Percentiles rank a stretch among this genome's conserved stretches.
These are phyloP conservation scores for Odonthalia washingtoniensis DNA, from an alignment of 31 red algal species.

Conservation along the genomic window DNA sequence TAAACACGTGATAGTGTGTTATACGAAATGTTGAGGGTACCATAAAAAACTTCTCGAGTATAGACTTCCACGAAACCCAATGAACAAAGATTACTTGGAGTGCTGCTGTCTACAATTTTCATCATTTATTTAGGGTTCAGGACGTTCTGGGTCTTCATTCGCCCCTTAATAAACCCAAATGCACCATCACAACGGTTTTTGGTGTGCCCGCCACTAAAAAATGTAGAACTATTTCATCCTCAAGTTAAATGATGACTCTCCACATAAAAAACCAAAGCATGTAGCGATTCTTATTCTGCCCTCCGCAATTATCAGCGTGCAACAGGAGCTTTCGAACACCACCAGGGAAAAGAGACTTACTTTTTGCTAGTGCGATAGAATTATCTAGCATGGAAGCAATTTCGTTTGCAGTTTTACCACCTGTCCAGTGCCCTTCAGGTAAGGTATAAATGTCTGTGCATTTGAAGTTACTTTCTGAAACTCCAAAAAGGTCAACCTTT, in stretches of 20 bases:
- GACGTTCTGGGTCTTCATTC: background rate
- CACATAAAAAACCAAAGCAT: conserved; percentile 13
- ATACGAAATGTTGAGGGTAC: too few species aligned
- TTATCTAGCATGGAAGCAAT: conserved; percentile 17
- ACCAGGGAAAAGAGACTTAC: background rate
- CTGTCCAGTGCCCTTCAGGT: conserved; percentile 30
- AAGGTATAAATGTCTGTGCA: background rate
- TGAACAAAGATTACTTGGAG: too few species aligned
- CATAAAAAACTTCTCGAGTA: too few species aligned
- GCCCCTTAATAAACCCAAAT: conserved; percentile 6
- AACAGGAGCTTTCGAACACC: background rate
- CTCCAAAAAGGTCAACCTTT: conserved; percentile 36
- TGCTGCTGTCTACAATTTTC: too few species aligned
- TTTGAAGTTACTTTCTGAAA: background rate
- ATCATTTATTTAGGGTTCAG: too few species aligned
- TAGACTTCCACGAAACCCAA: too few species aligned
- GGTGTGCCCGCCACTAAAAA: conserved; percentile 1
- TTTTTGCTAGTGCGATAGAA: background rate
- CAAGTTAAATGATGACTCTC: too few species aligned
- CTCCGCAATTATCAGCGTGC: conserved; percentile 17
- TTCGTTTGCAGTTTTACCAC: conserved; percentile 7
- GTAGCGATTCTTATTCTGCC: conserved; percentile 11
- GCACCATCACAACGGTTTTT: conserved; percentile 24
- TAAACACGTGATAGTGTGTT: too few species aligned
- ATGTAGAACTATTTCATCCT: background rate